These are phyloP conservation scores for Sonneratia alba DNA, from an alignment of 345 rosid genomes.

Conservation along the genomic window DNA sequence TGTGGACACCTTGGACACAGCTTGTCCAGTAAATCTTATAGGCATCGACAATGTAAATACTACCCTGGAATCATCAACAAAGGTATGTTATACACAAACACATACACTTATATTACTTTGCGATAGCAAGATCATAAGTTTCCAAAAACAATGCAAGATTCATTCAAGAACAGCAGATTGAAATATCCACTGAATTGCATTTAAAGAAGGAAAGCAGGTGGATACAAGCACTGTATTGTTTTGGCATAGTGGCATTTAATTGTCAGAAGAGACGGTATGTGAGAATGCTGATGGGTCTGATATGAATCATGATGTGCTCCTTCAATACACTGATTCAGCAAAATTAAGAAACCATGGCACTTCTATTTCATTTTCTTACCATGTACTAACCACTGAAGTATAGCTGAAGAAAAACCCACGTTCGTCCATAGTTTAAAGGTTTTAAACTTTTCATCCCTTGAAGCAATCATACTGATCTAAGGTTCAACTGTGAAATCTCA, in stretches of 20 bases:
- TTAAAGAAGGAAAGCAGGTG: neutral
- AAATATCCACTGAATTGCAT: neutral
- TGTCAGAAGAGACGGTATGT: neutral
- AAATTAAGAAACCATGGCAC: neutral
- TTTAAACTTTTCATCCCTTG: neutral
- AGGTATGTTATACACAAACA: neutral
- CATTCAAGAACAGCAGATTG: neutral
- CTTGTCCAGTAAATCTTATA: constrained; percentile 75
- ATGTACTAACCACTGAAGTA: neutral
- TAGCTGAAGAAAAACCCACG: neutral
- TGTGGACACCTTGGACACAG: constrained; percentile 70
- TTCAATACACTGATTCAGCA: neutral
- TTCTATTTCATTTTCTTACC: neutral
- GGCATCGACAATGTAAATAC: constrained; percentile 66
- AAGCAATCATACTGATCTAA: neutral
- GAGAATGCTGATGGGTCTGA: neutral
- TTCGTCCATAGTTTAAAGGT: neutral
- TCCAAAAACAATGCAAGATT: neutral
- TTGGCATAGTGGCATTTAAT: neutral
- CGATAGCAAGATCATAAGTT: neutral
- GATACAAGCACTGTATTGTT: neutral
- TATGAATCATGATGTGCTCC: neutral
- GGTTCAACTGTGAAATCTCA: neutral
- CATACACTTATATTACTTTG: neutral
- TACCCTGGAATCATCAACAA: constrained; percentile 35